Conservation (phyloP, 148 eudicot genomes). For the Silene uniflora region DNA sequence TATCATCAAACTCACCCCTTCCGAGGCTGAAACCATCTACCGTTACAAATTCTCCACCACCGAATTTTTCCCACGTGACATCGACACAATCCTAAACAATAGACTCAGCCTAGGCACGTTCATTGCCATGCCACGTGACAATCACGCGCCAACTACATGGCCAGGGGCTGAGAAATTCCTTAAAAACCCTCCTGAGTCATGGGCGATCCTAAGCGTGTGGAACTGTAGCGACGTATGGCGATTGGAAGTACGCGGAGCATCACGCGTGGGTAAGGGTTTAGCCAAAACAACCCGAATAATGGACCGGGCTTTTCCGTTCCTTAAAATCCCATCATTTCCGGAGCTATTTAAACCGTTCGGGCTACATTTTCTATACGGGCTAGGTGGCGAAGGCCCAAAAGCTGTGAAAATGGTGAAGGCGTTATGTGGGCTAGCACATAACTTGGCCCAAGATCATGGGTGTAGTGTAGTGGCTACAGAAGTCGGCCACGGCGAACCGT, state of each 20-base stretch:
- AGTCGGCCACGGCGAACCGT: conserved; percentile 63
- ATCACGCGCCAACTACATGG: conserved; percentile 31
- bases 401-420: conserved; percentile 43
- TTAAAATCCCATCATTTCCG: conserved; percentile 72
- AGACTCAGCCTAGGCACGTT: conserved; percentile 66
- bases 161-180: conserved; percentile 41
- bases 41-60: conserved; percentile 67
- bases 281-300: conserved; percentile 55
- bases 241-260: conserved; percentile 77
- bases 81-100: conserved; percentile 59
- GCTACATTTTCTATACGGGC: conserved; percentile 90
- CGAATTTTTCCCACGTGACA: conserved; percentile 92
- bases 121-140: conserved; percentile 56
- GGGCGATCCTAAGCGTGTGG: conserved; percentile 93
- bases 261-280: conserved; percentile 47
- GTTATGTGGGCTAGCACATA: conserved; percentile 67
- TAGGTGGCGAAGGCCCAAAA: conserved; percentile 80
- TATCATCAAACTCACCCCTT: conserved; percentile 44
- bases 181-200: conserved; percentile 56
- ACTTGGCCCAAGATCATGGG: conserved; percentile 64
- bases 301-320: conserved; percentile 78
- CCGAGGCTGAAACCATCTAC: conserved; percentile 74
- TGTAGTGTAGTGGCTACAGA: conserved; percentile 89
- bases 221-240: conserved; percentile 69
- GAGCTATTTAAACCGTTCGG: conserved; percentile 82